Evolutionary conservation across 1,139 yeast species (phyloP), one percentile per base, ranked within the genome.

Genomic region (Geotrichum carabidarum): DNA sequence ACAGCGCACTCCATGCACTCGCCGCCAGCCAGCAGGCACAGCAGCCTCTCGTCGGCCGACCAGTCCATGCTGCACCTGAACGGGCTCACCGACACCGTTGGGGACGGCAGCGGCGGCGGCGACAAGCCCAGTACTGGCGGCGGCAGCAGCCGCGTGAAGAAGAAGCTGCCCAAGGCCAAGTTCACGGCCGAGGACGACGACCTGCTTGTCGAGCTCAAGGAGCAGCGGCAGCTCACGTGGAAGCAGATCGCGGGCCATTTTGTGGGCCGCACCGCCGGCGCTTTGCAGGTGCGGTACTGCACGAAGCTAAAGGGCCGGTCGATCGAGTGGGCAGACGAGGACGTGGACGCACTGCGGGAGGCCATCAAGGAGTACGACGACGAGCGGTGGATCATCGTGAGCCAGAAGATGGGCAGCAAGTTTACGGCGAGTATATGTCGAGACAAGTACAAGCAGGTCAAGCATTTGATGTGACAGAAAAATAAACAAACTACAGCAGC

Each of bases 251-350:
- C 69, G 9, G 59, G 60, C 50, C 63, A 63, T 43, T 66, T 66
- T 51, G 60, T 62, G 17, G 69, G 69, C 18, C 60, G 70, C 14
- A 60, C 68, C 15, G 64, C 68, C 1, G 69, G 69, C 4, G 64
- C 69, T 1, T 55, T 66, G 14, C 70, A 66, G 53, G 70, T 66
- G 15, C 60, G 69, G 11, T 66, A 66, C 55, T 66, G 68, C 50
- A 65, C 69, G 9, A 64, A 63, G 53, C 64, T 66, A 8, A 65
- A 66, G 49, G 48, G 58, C 4, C 58, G 63, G 11, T 42, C 56
- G 15, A 48, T 50, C 6, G 53, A 53, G 27, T 66, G 69, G 69
- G 55, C 61, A 12, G 61, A 59, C 6, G 59, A 58, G 36, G 68
- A 66, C 45, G 55, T 60, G 11, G 50, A 54, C 15, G 57, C 56